A percentile compares a stretch with the other conserved stretches of the same genome.
Evolutionary conservation across 148 eudicot genomes (phyloP).

Genomic region (Camellia japonica): DNA sequence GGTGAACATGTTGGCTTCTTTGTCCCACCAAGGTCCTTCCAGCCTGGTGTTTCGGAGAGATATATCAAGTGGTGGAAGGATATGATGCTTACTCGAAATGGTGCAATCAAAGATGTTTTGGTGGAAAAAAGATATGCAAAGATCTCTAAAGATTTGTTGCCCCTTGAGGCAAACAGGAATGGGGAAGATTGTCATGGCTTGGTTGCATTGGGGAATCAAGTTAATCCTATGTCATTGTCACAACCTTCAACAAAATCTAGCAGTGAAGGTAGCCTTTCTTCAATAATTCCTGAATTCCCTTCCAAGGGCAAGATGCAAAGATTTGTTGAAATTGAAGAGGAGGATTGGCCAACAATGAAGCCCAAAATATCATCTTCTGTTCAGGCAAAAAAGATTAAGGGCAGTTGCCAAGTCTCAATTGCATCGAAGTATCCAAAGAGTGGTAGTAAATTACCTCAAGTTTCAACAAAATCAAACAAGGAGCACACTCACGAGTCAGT

Average conservation of each 20-base stretch:
- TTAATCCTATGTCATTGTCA: not conserved
- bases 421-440: not conserved
- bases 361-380: conserved; percentile 1
- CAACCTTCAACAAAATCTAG: not conserved
- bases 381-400: not conserved
- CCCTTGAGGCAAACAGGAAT: not conserved
- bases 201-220: not conserved
- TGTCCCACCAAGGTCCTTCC: conserved; percentile 31
- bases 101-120: not conserved
- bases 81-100: not conserved
- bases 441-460: not conserved
- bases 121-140: not conserved
- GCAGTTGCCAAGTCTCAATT: not conserved
- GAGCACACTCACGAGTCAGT: not conserved
- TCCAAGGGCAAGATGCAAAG: not conserved
- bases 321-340: too few species aligned
- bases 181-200: not conserved
- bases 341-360: not conserved
- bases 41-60: conserved; percentile 25
- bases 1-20: conserved; percentile 20
- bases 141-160: not conserved
- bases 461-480: not conserved
- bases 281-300: not conserved
- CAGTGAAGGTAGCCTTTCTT: not conserved
- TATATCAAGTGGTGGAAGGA: conserved; percentile 46